Evolutionary conservation across 2,329 filamentous ascomycete genomes (phyloP), one percentile per base, ranked within the genome.

Genomic region (Aureobasidium sp.): DNA sequence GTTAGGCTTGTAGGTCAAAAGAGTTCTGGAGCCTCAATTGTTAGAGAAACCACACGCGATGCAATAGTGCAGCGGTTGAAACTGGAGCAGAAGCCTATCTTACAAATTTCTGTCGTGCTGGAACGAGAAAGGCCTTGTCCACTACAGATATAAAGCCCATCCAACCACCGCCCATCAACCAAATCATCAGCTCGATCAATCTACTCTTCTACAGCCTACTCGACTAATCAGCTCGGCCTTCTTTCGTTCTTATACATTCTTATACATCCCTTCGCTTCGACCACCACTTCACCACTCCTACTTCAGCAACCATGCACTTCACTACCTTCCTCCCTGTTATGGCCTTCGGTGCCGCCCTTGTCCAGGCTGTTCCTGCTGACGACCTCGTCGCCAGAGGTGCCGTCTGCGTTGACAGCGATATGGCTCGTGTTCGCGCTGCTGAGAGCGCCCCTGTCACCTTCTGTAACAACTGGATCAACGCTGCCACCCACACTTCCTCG

Each of bases 281-380:
- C n/a, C 12, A 46, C 55, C 42, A 51, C 57, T 42, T 42, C 52
- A 39, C 15, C n/a, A 46, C 53, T 20, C 41, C 29, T 15, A 42
- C 47, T 34, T 52, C 52, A 65, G 23, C 56, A 41, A 50, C 44
- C 39, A 69, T 70, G 68, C 67, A 67, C 41, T 65, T 65, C 62
- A 63, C 63, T 32, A 66, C 68, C 27, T 50, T 70, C 57, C 62
- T 70, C 9, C 67, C 69, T 12, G 65, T 71, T 50, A 63, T 70
- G 52, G 47, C 57, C 32, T 47, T 61, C 32, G 57, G 57, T 29
- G 57, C 57, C 57, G 26, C 57, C 47, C 47, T 61, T 17, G 57
- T 61, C 37, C 47, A 51, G 47, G 57, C 47, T 36, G 37, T 47
- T 4, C 57, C 57, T 44, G 41, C 57, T 29, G 47, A 61, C 34